phyloP scores from a whole-genome alignment of 495 filamentous ascomycete genomes.

The Evernia prunastri region DNA sequence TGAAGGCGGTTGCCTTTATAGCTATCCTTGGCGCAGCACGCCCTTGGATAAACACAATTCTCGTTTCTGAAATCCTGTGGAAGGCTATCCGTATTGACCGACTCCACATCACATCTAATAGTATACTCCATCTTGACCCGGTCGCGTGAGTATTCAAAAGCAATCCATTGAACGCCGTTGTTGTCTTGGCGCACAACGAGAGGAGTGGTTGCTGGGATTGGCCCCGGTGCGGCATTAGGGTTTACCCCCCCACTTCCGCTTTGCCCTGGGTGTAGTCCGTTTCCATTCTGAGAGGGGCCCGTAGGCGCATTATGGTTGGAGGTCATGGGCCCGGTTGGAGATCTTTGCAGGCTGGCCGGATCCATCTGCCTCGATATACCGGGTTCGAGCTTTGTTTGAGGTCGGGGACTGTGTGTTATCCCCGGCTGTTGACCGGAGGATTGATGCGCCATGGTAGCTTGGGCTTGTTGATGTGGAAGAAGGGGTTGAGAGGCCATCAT shows the following conservation, averaged over 20 bases:
- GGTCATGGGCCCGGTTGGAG: conserved; percentile 49
- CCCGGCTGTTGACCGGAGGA: conserved; percentile 31
- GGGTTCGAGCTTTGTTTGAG: conserved; percentile 53
- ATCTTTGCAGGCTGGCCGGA: conserved; percentile 47
- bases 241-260: conserved; percentile 54
- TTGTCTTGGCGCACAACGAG: conserved; percentile 91
- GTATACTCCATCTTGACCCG: conserved; percentile 99
- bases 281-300: conserved; percentile 50
- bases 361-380: conserved; percentile 21
- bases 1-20: conserved; percentile 91
- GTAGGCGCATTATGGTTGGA: conserved; percentile 39
- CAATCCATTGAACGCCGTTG: conserved; percentile 98
- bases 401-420: conserved; percentile 55
- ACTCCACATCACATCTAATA: conserved; percentile 96
- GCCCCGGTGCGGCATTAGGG: conserved; percentile 88
- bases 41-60: conserved; percentile 95
- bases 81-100: conserved; percentile 82
- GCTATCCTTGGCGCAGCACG: conserved; percentile 90
- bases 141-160: conserved; percentile 96
- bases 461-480: conserved; percentile 32
- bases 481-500: conserved; percentile 40
- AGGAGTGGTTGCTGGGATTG: conserved; percentile 96
- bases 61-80: conserved; percentile 87
- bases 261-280: conserved; percentile 41
- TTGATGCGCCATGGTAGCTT: conserved; percentile 34